Conservation (phyloP, 805 yeast species). For the Lachancea dasiensis region DNA sequence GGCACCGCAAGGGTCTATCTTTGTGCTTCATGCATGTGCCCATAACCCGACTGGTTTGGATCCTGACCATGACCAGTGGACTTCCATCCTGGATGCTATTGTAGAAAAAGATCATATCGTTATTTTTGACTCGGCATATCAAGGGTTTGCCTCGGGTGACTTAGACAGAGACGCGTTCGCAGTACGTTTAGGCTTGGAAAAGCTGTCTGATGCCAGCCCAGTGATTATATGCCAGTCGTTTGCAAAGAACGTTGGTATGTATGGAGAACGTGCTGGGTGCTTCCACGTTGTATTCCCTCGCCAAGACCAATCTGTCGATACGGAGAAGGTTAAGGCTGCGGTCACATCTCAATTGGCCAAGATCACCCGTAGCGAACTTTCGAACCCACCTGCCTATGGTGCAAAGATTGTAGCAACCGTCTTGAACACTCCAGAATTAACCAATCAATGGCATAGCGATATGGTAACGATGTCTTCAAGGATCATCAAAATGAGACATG, state of each 20-base stretch:
- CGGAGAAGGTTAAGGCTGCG: slow-evolving; percentile 44
- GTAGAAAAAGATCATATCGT: slow-evolving; percentile 63
- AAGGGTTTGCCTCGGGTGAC: slow-evolving; percentile 92
- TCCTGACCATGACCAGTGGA: slow-evolving; percentile 82
- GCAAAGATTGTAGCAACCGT: slow-evolving; percentile 82
- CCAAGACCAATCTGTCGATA: slow-evolving; percentile 25
- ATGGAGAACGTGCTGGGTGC: slow-evolving; percentile 96
- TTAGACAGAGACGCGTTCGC: slow-evolving; percentile 81
- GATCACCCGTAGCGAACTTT: slow-evolving; percentile 75
- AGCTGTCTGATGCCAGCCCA: slow-evolving; percentile 45
- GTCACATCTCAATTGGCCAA: slow-evolving; percentile 69
- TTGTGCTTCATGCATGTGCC: slow-evolving; percentile 90
- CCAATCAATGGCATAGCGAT: slow-evolving; percentile 76
- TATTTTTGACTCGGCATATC: slow-evolving; percentile 91
- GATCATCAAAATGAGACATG: slow-evolving; percentile 70
- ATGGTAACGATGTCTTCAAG: slow-evolving; percentile 82
- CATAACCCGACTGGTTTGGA: slow-evolving; percentile 98
- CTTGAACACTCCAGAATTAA: slow-evolving; percentile 59
- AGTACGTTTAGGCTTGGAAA: slow-evolving; percentile 49
- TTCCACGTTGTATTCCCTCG: slow-evolving; percentile 65
- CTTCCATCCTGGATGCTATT: slow-evolving; percentile 54
- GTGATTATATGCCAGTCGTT: slow-evolving; percentile 86
- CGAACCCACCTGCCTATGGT: slow-evolving; percentile 95
- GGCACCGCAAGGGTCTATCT: slow-evolving; percentile 73
- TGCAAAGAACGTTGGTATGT: slow-evolving; percentile 94